phyloP scores from a whole-genome alignment of 768 basidiomycete species.

The Lentinula detonsa region DNA sequence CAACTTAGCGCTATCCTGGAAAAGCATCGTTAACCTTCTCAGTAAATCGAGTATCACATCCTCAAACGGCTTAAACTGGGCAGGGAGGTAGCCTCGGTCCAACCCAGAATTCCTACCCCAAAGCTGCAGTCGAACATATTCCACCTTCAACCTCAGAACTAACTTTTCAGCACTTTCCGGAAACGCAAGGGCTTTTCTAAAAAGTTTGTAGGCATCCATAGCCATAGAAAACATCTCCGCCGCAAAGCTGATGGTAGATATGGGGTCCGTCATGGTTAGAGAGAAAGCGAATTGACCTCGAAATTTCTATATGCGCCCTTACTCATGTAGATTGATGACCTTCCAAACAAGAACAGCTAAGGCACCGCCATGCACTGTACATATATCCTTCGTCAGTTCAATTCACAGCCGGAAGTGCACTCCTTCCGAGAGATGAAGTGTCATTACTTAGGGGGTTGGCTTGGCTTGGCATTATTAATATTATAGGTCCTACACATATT shows the following conservation, averaged over 20 bases:
- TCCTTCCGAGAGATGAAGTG: no score
- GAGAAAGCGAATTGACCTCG: background rate
- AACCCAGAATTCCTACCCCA: constrained; percentile 10
- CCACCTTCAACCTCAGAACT: constrained; percentile 6
- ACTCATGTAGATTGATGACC: background rate
- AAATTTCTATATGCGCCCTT: background rate
- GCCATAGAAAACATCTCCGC: background rate
- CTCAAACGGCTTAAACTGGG: constrained; percentile 3
- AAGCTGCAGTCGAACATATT: constrained; percentile 6
- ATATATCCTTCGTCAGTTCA: no score
- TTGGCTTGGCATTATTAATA: no score
- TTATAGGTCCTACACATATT: no score
- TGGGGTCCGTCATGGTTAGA: background rate
- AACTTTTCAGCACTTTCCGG: constrained; percentile 6
- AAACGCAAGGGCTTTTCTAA: constrained; percentile 6
- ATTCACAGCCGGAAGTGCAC: no score
- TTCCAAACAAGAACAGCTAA: background rate
- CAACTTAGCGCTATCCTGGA: background rate
- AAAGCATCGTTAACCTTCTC: background rate
- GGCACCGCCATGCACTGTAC: no score
- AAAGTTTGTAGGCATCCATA: background rate
- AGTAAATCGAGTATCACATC: constrained; percentile 4
- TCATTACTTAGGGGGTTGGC: no score
- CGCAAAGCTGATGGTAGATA: background rate
- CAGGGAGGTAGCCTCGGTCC: background rate